Base-by-base conservation (phyloP, 306 rosid genomes). In the Mucuna pruriens region DNA sequence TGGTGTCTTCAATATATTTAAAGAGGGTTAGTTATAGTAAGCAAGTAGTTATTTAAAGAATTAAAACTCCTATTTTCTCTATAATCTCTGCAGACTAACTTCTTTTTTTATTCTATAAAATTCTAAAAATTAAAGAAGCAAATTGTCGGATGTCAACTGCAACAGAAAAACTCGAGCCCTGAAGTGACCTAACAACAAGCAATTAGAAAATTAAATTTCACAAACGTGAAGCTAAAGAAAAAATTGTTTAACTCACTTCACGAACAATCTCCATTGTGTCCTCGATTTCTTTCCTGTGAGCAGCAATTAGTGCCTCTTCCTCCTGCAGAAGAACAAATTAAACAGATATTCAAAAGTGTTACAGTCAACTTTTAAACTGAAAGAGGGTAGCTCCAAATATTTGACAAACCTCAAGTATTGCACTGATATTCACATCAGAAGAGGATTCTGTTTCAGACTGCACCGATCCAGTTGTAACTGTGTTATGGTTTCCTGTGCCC, bases 221-320 rank as follows among this genome's bases (percentile, higher is more conserved):
- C 44, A 73, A n/a, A 81, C 40, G 15, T 33, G 25, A 57, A 33
- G 44, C 60, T 9, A 22, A 78, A 44, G 52, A 73, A 49, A 79
- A 67, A 15, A 1, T n/a, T 12, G 62, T 51, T 17, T 17, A 33
- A 88, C 99, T 91, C 82, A 93, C 99, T 81, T 95, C 97, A n/a
- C 98, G 97, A 76, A 95, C 98, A 83, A 95, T 93, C 89, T 95
- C 98, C 99, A 95, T 95, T 15, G 99, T 95, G 82, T 95, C 97
- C 86, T 93, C 99, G 1, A 95, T 95, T 89, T 93, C 99, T 84
- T 93, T 95, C 78, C 99, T 91, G 74, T 95, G 99, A 64, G 99
- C 98, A 84, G 96, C 91, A 85, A 95, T 85, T 74, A 93, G 75
- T 42, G 98, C 97, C 88, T 95, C 98, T 78, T 95, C 99, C 86